A percentile compares a stretch with the other conserved stretches of the same genome.
Conservation (phyloP, 345 rosid genomes). For the Salix caprea region DNA sequence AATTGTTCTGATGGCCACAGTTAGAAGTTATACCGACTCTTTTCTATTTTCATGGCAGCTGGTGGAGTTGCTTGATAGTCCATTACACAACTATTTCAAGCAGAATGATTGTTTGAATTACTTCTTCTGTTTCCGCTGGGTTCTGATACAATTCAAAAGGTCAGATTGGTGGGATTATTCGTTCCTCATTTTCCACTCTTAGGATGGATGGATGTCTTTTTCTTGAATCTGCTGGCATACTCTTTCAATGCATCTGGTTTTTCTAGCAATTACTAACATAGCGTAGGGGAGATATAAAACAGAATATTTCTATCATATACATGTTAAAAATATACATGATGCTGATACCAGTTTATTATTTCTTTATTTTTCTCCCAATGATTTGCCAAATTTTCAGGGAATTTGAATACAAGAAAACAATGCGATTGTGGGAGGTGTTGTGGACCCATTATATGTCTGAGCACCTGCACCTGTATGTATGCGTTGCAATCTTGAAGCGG, state of each 20-base stretch:
- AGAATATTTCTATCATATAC: not conserved
- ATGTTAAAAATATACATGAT: not conserved
- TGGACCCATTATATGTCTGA: constrained; percentile 88
- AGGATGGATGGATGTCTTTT: not conserved
- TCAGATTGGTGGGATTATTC: constrained; percentile 19
- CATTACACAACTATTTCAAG: constrained; percentile 81
- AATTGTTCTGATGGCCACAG: not conserved
- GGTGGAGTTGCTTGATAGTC: constrained; percentile 86
- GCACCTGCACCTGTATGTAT: constrained; percentile 81
- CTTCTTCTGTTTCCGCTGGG: constrained; percentile 99
- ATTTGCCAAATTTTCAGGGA: constrained; percentile 47
- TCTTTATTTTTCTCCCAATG: not conserved
- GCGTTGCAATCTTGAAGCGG: constrained; percentile 89
- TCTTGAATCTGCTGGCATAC: not conserved
- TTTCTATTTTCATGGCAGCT: constrained; percentile 46
- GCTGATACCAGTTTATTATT: not conserved
- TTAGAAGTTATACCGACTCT: constrained; percentile 3
- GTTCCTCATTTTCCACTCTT: not conserved
- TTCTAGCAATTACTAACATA: not conserved
- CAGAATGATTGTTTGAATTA: constrained; percentile 97
- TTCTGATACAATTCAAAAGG: constrained; percentile 95
- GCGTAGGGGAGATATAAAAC: not conserved
- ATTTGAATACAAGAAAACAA: constrained; percentile 69
- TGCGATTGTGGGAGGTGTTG: constrained; percentile 88
- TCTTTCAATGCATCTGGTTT: not conserved